Conservation (phyloP, 345 rosid species). For the Populus tremula region DNA sequence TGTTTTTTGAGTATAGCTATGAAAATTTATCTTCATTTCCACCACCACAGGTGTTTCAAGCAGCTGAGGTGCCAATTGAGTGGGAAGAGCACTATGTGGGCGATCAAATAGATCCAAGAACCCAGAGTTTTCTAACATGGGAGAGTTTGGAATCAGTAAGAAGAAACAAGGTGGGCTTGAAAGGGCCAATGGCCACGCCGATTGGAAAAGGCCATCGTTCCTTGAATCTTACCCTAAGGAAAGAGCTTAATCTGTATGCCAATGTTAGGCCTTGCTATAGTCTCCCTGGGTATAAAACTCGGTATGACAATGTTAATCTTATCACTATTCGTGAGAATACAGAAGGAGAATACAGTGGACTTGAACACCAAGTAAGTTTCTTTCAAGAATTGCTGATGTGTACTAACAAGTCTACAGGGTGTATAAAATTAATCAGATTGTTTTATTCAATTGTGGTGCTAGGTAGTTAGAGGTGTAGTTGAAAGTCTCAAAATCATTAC, state of each 20-base stretch:
- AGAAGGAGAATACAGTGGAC: constrained; percentile 99
- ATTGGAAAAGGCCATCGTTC: constrained; percentile 99
- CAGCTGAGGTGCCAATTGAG: constrained; percentile 85
- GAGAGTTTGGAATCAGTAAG: constrained; percentile 97
- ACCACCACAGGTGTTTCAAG: constrained; percentile 50
- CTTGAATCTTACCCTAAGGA: constrained; percentile 85
- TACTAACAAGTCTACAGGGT: not conserved
- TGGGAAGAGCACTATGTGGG: constrained; percentile 97
- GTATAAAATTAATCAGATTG: not conserved
- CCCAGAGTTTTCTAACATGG: constrained; percentile 96
- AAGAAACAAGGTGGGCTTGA: constrained; percentile 77
- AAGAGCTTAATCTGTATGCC: constrained; percentile 92
- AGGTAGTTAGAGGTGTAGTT: constrained; percentile 99
- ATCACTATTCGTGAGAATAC: constrained; percentile 97
- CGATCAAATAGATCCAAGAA: constrained; percentile 82
- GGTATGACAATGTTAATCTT: constrained; percentile 85
- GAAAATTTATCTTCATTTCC: not conserved
- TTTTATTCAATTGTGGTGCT: constrained; percentile 14
- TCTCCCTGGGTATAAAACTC: constrained; percentile 94
- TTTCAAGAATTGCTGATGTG: constrained; percentile 7
- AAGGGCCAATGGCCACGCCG: constrained; percentile 99
- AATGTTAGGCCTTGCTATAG: constrained; percentile 98
- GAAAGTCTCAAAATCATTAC: constrained; percentile 97
- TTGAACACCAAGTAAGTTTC: constrained; percentile 86
- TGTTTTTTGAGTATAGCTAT: not conserved